A percentile compares a stretch with the other conserved stretches of the same genome.
Evolutionary conservation across 164 flowering plant genomes (phyloP).

Genomic region (Stephania japonica): DNA sequence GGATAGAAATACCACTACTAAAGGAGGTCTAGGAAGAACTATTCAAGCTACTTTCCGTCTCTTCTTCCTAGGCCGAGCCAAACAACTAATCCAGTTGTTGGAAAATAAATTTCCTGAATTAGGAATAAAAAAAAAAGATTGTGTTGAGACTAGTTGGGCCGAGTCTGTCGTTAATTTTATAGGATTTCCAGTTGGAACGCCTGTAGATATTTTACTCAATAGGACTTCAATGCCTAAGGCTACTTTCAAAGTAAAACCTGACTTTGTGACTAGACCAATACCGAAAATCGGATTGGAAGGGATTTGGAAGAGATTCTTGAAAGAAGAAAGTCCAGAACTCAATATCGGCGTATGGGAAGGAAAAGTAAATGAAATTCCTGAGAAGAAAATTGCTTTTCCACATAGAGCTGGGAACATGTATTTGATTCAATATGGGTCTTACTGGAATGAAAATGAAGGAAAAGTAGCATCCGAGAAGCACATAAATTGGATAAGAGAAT

Average conservation of each 20-base stretch:
- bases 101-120: not conserved
- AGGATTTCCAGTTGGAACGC: not conserved
- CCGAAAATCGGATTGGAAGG: not conserved
- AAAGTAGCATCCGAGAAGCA: not conserved
- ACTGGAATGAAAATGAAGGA: not conserved
- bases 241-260: not conserved
- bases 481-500: not conserved
- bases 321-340: not conserved
- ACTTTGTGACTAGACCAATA: not conserved
- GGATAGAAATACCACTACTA: not conserved
- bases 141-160: constrained; percentile 1
- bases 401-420: constrained; percentile 2
- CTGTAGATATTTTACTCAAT: not conserved
- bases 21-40: not conserved
- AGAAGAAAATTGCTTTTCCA: not conserved
- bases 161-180: not conserved
- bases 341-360: not conserved
- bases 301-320: not conserved
- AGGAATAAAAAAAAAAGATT: not conserved
- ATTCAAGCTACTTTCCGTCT: not conserved
- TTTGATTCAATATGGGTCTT: not conserved
- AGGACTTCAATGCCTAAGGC: not conserved
- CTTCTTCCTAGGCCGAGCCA: constrained; percentile 3
- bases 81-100: not conserved
- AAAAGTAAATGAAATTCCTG: not conserved